Base-by-base conservation (phyloP, 495 filamentous ascomycete genomes). In the Daldinia vernicosa region DNA sequence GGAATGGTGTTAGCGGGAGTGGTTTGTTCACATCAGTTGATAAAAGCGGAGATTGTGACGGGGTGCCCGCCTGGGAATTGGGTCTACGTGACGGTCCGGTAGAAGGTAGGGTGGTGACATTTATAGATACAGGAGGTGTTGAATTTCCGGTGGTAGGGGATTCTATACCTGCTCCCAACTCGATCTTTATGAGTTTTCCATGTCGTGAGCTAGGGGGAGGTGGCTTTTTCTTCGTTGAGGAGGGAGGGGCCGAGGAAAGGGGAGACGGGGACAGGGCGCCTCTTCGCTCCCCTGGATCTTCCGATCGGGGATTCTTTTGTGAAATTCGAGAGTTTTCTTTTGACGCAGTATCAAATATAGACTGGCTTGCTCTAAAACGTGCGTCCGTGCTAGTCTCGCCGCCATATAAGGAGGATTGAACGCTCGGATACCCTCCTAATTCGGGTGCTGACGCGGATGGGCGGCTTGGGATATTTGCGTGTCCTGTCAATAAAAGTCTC, bases 131-230 rank as follows among this genome's bases (percentile, higher is more conserved):
- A 12, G 81, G 73, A 45, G 75, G 67, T 14, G 72, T 50, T 22
- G 71, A 63, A 59, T 63, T 17, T 61, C 57, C 68, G 7, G 57
- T 45, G 51, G n/a, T 28, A 60, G 54, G 70, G 63, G 55, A 72
- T 53, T 70, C 71, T 73, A 53, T 72, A 33, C 70, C 74, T 32
- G 63, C 55, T 24, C 76, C 76, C 26, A 76, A 69, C 62, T 76
- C 80, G 26, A 78, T 67, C 67, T 81, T 87, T 47, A 92, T 91
- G n/a, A 87, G 78, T 75, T 89, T 91, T 6, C 91, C 91, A 79
- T 91, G 90, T 61, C 89, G 86, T 43, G 84, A 89, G 71, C 80
- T 89, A 1, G 90, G 89, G 26, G 87, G 85, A 15, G 88, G 87
- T 30, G 80, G 81, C 60, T 81, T 81, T 71, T 80, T 80, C 57